phyloP scores from a whole-genome alignment of 2,329 filamentous ascomycete species.

The Fusarium irregulare region DNA sequence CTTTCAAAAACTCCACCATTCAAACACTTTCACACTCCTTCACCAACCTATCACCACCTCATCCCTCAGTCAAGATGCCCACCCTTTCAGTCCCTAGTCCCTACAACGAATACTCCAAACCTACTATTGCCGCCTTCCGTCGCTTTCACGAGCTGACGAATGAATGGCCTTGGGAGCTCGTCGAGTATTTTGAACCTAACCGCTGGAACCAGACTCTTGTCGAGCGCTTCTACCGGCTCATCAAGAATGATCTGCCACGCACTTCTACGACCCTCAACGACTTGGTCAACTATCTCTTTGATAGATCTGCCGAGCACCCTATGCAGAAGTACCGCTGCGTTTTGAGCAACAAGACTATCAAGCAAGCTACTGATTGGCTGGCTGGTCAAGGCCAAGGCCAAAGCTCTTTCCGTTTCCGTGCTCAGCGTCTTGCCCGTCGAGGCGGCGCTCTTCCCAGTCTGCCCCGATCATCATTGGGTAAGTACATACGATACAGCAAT shows the following conservation, averaged over 20 bases:
- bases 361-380: slow-evolving; percentile 3
- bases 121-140: rapidly evolving
- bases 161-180: slow-evolving; percentile 19
- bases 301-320: not conserved
- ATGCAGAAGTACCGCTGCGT: rapidly evolving
- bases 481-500: too few relatives aligned
- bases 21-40: not conserved
- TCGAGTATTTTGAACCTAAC: not conserved
- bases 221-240: not conserved
- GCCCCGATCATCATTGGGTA: not conserved
- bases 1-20: not conserved
- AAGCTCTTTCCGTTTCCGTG: not conserved
- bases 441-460: not conserved
- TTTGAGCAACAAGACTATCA: not conserved
- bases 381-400: not conserved
- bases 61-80: not conserved
- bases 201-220: not conserved
- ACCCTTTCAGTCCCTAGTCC: not conserved
- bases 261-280: not conserved
- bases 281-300: not conserved
- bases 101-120: not conserved
- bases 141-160: not conserved
- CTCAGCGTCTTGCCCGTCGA: not conserved
- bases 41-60: too few relatives aligned
- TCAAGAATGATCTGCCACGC: not conserved